These are phyloP conservation scores for Paramyrothecium sp. DNA, from an alignment of 2,329 filamentous ascomycete species.

Conservation along the genomic window DNA sequence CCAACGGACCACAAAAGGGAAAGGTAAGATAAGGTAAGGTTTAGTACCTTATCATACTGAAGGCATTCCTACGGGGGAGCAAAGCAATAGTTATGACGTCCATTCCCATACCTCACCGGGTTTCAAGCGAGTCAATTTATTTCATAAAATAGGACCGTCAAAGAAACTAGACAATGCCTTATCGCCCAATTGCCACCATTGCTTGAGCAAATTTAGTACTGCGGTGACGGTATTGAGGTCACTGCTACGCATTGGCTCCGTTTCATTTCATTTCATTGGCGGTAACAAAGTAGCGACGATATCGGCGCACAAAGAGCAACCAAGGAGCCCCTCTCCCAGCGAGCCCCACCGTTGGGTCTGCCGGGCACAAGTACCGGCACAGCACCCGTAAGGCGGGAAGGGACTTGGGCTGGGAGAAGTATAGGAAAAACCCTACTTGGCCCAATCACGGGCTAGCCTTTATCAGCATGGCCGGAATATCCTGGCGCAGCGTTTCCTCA, in stretches of 20 bases:
- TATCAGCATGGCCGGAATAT: not conserved
- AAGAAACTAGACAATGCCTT: too few relatives aligned
- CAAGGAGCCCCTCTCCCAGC: not conserved
- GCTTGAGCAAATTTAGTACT: too few relatives aligned
- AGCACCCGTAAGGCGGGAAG: not conserved
- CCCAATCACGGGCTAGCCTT: not conserved
- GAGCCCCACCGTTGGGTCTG: not conserved
- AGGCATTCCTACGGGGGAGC: too few relatives aligned
- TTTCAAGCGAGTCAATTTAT: too few relatives aligned
- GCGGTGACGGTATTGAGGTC: too few relatives aligned
- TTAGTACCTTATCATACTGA: too few relatives aligned
- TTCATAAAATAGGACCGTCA: too few relatives aligned
- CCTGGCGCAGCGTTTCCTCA: not conserved
- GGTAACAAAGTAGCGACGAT: not conserved
- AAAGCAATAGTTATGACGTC: too few relatives aligned
- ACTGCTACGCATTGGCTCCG: not conserved
- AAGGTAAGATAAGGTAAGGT: too few relatives aligned
- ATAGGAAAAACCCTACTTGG: not conserved
- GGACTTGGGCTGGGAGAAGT: not conserved
- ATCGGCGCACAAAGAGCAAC: not conserved
- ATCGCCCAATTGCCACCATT: too few relatives aligned
- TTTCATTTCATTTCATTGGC: not conserved
- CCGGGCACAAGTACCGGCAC: not conserved
- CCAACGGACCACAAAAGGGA: too few relatives aligned
- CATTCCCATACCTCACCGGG: too few relatives aligned